Conservation (phyloP, 2,329 filamentous ascomycete genomes). For the Immersiporthe knoxdaviesiana region DNA sequence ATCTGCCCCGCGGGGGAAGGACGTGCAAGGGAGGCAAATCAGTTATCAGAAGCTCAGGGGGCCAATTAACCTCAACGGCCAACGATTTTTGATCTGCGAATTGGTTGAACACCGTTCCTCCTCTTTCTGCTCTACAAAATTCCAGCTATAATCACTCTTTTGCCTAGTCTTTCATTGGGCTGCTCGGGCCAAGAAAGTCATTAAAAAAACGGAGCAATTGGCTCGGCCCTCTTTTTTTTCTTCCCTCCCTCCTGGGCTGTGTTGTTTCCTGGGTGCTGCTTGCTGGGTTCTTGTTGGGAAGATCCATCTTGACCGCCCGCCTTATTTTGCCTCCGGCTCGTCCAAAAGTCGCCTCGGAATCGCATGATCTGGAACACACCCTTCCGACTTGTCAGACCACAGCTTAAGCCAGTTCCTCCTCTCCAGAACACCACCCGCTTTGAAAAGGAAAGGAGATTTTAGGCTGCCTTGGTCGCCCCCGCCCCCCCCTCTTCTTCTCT, state of each 20-base stretch:
- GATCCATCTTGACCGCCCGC: conserved; percentile 16
- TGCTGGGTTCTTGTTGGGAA: conserved; percentile 13
- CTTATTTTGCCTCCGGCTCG: conserved; percentile 19
- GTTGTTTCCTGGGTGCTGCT: conserved; percentile 1
- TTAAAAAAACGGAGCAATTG: conserved; percentile 10
- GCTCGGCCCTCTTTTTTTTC: conserved; percentile 3
- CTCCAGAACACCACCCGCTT: background rate
- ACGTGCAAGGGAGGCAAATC: background rate
- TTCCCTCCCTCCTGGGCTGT: background rate
- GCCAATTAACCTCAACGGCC: background rate
- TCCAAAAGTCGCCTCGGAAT: conserved; percentile 23
- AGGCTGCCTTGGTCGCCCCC: background rate
- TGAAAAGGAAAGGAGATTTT: background rate
- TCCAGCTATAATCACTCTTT: background rate
- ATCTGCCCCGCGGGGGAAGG: background rate
- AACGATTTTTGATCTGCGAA: background rate
- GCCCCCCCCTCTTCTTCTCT: too few species aligned
- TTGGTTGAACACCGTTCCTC: background rate
- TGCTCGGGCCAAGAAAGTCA: background rate
- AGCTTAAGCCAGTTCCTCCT: conserved; percentile 2
- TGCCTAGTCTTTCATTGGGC: background rate
- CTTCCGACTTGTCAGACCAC: conserved; percentile 26
- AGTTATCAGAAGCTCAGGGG: background rate
- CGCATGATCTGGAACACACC: conserved; percentile 29
- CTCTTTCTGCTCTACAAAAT: background rate